Percentiles rank a stretch among this genome's conserved stretches.
phyloP scores from a whole-genome alignment of 108 stramenopile genomes.

The Bacterosira constricta region DNA sequence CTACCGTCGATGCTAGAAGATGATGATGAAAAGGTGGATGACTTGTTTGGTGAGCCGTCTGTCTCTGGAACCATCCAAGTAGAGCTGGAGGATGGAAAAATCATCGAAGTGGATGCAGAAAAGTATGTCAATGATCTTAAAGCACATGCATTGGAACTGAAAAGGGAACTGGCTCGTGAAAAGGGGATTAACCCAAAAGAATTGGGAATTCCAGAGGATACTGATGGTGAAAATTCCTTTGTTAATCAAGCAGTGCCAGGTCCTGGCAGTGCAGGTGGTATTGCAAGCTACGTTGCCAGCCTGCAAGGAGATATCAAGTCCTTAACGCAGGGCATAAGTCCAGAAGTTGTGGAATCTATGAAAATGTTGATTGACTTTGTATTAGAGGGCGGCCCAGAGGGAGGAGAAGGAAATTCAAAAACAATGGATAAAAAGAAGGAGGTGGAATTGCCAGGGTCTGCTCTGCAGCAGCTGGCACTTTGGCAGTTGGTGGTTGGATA shows the following conservation, averaged over 20 bases:
- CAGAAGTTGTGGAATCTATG: conserved; percentile 90
- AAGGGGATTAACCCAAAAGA: conserved; percentile 36
- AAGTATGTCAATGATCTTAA: conserved; percentile 84
- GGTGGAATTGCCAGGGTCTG: conserved; percentile 86
- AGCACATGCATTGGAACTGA: conserved; percentile 74
- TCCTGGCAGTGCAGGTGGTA: conserved; percentile 42
- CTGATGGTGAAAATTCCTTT: conserved; percentile 10
- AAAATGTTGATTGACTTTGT: conserved; percentile 86
- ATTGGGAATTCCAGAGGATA: conserved; percentile 24
- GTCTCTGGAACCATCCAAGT: conserved; percentile 74
- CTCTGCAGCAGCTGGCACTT: conserved; percentile 83
- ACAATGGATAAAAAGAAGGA: conserved; percentile 51
- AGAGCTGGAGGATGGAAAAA: conserved; percentile 77
- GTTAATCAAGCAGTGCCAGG: conserved; percentile 5
- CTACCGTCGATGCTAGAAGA: conserved; percentile 37
- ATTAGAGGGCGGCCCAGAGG: conserved; percentile 70
- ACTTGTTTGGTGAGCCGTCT: conserved; percentile 24
- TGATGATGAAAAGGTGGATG: conserved; percentile 45
- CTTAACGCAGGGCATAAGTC: conserved; percentile 78
- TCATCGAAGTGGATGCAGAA: conserved; percentile 83
- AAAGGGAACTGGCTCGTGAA: conserved; percentile 71
- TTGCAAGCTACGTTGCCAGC: conserved; percentile 80
- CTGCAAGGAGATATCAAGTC: conserved; percentile 79
- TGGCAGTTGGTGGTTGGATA: conserved; percentile 94
- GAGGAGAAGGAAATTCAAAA: conserved; percentile 16